Percentiles rank a stretch among this genome's conserved stretches.
phyloP scores from a whole-genome alignment of 192 early-diverging fungal species.

The Backusella circina region DNA sequence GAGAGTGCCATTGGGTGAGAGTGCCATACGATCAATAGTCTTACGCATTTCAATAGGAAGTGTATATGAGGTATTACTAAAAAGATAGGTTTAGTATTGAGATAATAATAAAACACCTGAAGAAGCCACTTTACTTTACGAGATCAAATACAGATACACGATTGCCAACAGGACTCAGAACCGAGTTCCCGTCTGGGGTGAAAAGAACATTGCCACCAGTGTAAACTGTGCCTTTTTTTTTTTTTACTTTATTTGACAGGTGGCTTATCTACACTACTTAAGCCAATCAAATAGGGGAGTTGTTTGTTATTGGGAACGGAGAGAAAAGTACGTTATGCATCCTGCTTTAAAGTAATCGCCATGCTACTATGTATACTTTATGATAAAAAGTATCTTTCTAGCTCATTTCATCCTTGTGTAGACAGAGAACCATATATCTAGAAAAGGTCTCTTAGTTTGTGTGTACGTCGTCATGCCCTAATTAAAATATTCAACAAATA shows the following conservation, averaged over 20 bases:
- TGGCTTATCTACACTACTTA: not conserved
- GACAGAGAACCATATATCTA: too few species aligned
- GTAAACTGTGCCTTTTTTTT: conserved; percentile 83
- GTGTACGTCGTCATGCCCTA: too few species aligned
- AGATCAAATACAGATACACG: conserved; percentile 94
- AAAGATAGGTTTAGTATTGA: too few species aligned
- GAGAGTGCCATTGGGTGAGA: conserved; percentile 87
- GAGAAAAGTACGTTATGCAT: too few species aligned
- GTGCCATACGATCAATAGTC: conserved; percentile 83
- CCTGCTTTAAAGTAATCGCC: too few species aligned
- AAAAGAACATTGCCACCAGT: conserved; percentile 94
- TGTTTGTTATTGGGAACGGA: too few species aligned
- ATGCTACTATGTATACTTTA: too few species aligned
- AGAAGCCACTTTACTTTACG: conserved; percentile 61
- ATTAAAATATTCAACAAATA: too few species aligned
- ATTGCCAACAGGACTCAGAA: conserved; percentile 97
- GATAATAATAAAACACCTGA: not conserved
- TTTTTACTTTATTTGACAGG: conserved; percentile 7
- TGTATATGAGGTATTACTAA: conserved; percentile 86
- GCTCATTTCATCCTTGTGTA: too few species aligned
- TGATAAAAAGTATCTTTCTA: too few species aligned
- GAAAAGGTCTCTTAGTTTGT: too few species aligned
- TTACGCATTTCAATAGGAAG: conserved; percentile 93
- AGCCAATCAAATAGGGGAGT: not conserved
- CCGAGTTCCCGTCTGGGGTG: conserved; percentile 89